Base-by-base conservation (phyloP, 2,329 filamentous ascomycete genomes). In the Amauroascus niger region DNA sequence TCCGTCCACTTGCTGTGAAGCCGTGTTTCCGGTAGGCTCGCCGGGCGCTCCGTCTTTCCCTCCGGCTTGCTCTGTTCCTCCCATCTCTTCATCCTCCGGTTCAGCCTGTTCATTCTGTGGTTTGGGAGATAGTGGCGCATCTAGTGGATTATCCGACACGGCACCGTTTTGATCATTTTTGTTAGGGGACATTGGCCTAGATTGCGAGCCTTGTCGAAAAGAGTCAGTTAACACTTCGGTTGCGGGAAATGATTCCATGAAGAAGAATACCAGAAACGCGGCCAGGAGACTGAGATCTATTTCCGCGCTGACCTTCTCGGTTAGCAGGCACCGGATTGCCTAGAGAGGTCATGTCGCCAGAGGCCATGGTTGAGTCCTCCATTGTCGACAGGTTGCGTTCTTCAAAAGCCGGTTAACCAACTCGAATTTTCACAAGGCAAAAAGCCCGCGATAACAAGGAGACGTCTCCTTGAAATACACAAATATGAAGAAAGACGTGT, bases 51-150 rank as follows among this genome's bases (percentile, higher is more conserved):
- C 68, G 20, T 74, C 71, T 52, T 68, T 72, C 59, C 72, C 73
- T 18, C 67, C 61, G 51, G 73, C 71, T 22, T 67, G 65, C 49
- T 74, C 71, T 13, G 71, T 80, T 60, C 86, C 87, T 55, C 79
- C 84, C 87, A 91, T 91, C 62, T 90, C 87, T 65, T 89, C 85
- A 64, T 93, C 87, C 61, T 86, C 84, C 55, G 60, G 67, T 49
- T 74, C 79, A 69, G 58, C 78, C 58, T 78, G 74, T 52, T 76
- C 78, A 57, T 79, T 79, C 62, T 86, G 80, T 48, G 78, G 75
- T 57, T 78, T 78, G 33, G 82, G 82, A 47, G 77, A 83, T 56
- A 80, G 76, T 39, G 83, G 82, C 54, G 82, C 82, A 73, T 88
- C 82, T 61, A 84, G 74, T n/a, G 81, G 79, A 64, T 83, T 85